Conservation (phyloP, 371 early-diverging fungal genomes). For the Mucor velutinosus region DNA sequence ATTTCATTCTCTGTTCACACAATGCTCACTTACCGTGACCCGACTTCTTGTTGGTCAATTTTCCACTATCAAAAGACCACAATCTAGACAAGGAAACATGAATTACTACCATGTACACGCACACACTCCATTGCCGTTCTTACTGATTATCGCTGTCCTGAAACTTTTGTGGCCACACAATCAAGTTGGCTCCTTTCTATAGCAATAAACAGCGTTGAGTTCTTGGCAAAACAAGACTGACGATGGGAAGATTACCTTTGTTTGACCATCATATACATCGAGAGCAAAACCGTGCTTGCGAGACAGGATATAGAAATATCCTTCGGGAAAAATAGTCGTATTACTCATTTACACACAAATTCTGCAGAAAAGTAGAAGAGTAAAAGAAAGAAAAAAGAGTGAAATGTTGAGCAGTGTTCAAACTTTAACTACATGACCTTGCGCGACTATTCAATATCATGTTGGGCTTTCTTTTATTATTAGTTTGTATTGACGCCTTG, state of each 20-base stretch:
- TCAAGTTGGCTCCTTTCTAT: slow-evolving; percentile 49
- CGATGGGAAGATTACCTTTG: slow-evolving; percentile 30
- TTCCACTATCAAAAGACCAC: slow-evolving; percentile 46
- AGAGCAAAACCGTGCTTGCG: slow-evolving; percentile 51
- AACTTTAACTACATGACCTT: neutral
- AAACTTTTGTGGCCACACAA: slow-evolving; percentile 58
- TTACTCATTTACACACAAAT: neutral
- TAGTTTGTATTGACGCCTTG: neutral
- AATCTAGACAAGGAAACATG: slow-evolving; percentile 28
- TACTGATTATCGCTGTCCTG: slow-evolving; percentile 56
- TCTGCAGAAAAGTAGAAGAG: neutral
- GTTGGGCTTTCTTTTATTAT: no score
- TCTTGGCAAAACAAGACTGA: neutral
- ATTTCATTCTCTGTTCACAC: neutral
- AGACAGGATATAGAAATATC: slow-evolving; percentile 49
- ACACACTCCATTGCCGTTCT: neutral
- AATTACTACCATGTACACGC: neutral
- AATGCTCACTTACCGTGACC: slow-evolving; percentile 42
- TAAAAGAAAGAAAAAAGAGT: neutral
- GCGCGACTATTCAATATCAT: neutral
- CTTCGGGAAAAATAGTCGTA: slow-evolving; percentile 12
- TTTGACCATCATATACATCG: slow-evolving; percentile 52
- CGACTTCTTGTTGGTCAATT: slow-evolving; percentile 49
- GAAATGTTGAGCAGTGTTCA: neutral
- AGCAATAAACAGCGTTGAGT: neutral